Evolutionary conservation across 768 basidiomycete species (phyloP), one percentile per base, ranked within the genome.

Genomic region (Rhodocollybia butyracea): DNA sequence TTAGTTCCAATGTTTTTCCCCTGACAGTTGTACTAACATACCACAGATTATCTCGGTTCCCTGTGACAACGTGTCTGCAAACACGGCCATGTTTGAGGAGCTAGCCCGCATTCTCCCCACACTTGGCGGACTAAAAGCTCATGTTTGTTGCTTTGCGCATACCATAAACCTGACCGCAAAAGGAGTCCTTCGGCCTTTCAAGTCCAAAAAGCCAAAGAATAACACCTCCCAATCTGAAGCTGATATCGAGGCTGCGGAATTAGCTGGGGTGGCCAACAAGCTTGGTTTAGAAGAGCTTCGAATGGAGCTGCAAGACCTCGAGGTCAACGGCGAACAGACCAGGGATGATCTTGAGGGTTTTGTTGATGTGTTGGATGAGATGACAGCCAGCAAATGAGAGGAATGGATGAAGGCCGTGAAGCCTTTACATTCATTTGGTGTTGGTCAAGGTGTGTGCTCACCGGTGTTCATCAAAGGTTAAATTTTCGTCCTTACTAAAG

Each of bases 101-200:
- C 66, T 78, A 5, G 40, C 22, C 2, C 21, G 59, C 0, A 51
- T 63, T 1, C 8, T 78, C 0, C 39, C 32, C 0, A 24, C 17
- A 0, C 74, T 70, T 41, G 52, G 56, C 3, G 70, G 70, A 0
- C n/a, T 26, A 0, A 56, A 53, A 0, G 71, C 63, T 22, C 69
- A 61, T 1, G 66, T 64, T 0, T 46, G 63, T 0, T 80, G 77
- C 56, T 76, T 80, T 50, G 53, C 60, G 0, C 77, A 79, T 43
- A 60, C 73, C 3, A 19, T 76, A 19, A 74, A 72, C 38, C 59
- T 79, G 0, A 61, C 72, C 1, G 73, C 70, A 0, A 73, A 74
- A 45, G 61, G 58, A 0, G 21, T 75, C 0, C 31, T 77, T 0
- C 1, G 48, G 0, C 60, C 64, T 47, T 78, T 77, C 60, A 71